Conservation (phyloP, 805 yeast genomes). For the Yarrowia bubula region DNA sequence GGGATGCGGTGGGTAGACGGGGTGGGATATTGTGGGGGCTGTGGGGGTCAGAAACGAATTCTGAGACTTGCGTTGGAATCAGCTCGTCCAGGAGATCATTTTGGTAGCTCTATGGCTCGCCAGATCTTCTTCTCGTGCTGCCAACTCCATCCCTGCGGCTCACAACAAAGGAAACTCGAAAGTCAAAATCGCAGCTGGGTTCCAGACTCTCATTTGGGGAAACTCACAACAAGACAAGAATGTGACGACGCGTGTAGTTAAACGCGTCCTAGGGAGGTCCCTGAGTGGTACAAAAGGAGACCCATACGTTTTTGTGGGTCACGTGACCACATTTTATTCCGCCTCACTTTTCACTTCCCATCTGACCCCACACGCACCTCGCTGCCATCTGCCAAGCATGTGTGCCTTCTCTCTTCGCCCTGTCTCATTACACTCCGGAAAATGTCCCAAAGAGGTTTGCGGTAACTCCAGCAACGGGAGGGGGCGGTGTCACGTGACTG, state of each 20-base stretch:
- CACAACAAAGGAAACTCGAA: neutral
- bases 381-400: constrained; percentile 4
- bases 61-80: no score
- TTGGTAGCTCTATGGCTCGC: no score
- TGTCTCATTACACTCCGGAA: constrained; percentile 1
- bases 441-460: neutral
- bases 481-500: no score
- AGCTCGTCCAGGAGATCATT: no score
- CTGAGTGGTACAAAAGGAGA: neutral
- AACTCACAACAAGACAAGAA: constrained; percentile 16
- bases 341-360: neutral
- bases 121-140: neutral
- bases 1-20: no score
- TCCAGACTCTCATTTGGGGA: neutral
- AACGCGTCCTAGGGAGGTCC: neutral
- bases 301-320: no score
- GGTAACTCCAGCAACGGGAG: no score
- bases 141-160: neutral
- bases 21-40: no score
- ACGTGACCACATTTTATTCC: neutral
- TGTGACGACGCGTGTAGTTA: neutral
- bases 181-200: neutral
- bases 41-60: no score
- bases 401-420: neutral
- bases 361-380: no score